These are phyloP conservation scores for Phaffia tasmanica DNA, from an alignment of 768 basidiomycete genomes.

Conservation along the genomic window DNA sequence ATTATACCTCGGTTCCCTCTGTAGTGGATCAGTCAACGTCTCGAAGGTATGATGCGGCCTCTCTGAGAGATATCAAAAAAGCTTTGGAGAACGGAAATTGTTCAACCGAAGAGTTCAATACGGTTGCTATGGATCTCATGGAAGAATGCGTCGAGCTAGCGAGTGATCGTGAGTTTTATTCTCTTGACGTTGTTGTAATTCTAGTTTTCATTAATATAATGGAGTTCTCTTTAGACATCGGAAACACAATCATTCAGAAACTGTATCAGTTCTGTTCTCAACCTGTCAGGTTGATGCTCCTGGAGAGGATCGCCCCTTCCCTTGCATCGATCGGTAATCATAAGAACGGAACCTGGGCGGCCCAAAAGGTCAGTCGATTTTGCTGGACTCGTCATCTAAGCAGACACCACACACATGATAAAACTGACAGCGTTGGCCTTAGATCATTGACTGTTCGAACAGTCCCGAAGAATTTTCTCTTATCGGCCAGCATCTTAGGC, in stretches of 20 bases:
- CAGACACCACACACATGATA: not conserved
- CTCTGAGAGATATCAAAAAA: conserved; percentile 87
- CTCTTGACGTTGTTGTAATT: not conserved
- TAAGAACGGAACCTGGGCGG: conserved; percentile 99
- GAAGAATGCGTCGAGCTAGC: conserved; percentile 93
- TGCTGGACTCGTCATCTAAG: not conserved
- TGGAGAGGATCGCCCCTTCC: conserved; percentile 85
- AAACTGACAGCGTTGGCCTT: not conserved
- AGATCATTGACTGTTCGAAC: conserved; percentile 83
- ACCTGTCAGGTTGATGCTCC: conserved; percentile 68
- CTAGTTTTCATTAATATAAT: not conserved
- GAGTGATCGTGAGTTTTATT: conserved; percentile 57
- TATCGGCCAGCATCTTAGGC: conserved; percentile 72
- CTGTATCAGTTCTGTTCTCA: conserved; percentile 82
- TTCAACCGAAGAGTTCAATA: conserved; percentile 75
- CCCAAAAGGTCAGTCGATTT: conserved; percentile 54
- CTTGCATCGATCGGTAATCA: conserved; percentile 96
- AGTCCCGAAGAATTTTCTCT: conserved; percentile 73
- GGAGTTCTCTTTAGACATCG: conserved; percentile 45
- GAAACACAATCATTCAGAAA: conserved; percentile 97
- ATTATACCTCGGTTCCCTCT: conserved; percentile 89
- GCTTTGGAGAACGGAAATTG: conserved; percentile 82
- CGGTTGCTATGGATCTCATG: conserved; percentile 76
- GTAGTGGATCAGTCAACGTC: conserved; percentile 74
- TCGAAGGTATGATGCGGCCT: conserved; percentile 85